Percentiles rank a stretch among this genome's conserved stretches.
Evolutionary conservation across 352 stramenopile species (phyloP).

Genomic region (Globisporangium alternatum): DNA sequence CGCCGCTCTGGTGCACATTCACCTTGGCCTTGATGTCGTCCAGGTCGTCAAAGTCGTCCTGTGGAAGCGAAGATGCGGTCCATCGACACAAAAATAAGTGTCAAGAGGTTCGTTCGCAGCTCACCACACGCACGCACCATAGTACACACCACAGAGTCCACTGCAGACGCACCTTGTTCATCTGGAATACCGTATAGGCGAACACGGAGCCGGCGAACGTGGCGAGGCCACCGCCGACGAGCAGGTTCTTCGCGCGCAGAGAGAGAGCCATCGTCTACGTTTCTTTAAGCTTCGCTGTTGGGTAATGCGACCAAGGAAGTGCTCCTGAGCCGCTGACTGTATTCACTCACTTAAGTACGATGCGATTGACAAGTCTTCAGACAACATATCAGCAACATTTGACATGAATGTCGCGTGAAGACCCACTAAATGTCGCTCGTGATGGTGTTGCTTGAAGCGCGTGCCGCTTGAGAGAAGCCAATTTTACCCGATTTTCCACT

Average conservation of each 20-base stretch:
- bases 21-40: constrained; percentile 67
- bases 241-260: constrained; percentile 72
- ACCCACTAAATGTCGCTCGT: background rate
- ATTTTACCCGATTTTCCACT: too few species aligned
- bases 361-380: background rate
- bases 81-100: background rate
- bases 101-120: constrained; percentile 1
- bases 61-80: constrained; percentile 4
- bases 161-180: constrained; percentile 56
- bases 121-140: background rate
- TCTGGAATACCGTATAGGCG: constrained; percentile 74
- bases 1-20: constrained; percentile 73
- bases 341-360: constrained; percentile 6
- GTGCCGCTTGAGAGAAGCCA: too few species aligned
- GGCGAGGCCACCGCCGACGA: constrained; percentile 59
- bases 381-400: background rate
- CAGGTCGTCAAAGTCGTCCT: constrained; percentile 84
- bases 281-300: constrained; percentile 14
- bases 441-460: background rate
- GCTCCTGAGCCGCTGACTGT: constrained; percentile 4
- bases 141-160: background rate
- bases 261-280: constrained; percentile 53
- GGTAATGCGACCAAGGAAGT: background rate
- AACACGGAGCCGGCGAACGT: constrained; percentile 69
- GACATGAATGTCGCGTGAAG: background rate